Evolutionary conservation across 768 basidiomycete genomes (phyloP), one percentile per base, ranked within the genome.

Genomic region (Agrocybe praecox): DNA sequence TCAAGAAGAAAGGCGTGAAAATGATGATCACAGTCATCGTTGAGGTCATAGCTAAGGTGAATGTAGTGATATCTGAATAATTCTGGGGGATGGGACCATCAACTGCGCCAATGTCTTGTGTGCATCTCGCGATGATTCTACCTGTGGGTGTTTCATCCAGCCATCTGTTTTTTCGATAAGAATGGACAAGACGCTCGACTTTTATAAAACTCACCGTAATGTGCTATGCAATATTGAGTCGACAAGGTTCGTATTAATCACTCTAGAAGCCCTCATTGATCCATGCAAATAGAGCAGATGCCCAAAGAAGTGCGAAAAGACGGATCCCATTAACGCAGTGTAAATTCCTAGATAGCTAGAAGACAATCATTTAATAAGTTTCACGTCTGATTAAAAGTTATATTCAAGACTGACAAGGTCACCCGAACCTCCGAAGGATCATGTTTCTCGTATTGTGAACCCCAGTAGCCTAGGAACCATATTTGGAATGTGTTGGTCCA

Each of bases 151-250:
- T 61, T 43, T 52, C 70, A 59, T 77, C 76, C 32, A 81, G 76
- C 74, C 74, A 87, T 65, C 87, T 82, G 29, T 9, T 42, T 19
- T 17, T n/a, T 12, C 10, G 56, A 18, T 18, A 23, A 10, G 12
- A 26, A 23, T 11, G 2, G 17, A 19, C 21, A 32, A 22, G n/a
- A 26, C 43, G 14, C 6, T 29, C n/a, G 12, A 47, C n/a, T n/a
- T n/a, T n/a, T 42, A n/a, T 33, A 15, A 42, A 44, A 63, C 69
- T 32, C 53, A 83, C 86, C 85, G 77, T 36, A 89, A 67, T 1
- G 88, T 88, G 6, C 85, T 81, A 4, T 83, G 78, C 9, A 89
- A 66, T 0, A 89, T 66, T 10, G 85, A 78, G 26, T 78, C 67
- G 3, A 88, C 57, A 1, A 90, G 74, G 53, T 74, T 67, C 19